Conservation (phyloP, 108 stramenopile genomes). For the Nitzschia sp. region DNA sequence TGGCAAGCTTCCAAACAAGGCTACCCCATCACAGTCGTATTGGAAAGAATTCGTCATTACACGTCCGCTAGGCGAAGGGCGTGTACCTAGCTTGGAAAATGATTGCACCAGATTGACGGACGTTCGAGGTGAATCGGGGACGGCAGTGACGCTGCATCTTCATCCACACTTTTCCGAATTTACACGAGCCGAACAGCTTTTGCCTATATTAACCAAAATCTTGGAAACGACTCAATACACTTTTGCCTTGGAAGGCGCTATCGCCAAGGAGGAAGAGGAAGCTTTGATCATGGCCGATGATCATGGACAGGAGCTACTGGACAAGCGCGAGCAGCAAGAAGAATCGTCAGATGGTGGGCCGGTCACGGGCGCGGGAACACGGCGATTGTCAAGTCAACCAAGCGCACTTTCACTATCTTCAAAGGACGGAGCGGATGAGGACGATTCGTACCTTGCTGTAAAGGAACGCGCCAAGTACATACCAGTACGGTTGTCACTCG, state of each 20-base stretch:
- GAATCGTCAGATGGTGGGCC: not conserved
- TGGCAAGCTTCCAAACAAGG: slow-evolving; percentile 5
- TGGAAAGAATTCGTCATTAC: slow-evolving; percentile 34
- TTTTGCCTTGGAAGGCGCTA: slow-evolving; percentile 25
- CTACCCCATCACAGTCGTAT: not conserved
- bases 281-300: slow-evolving; percentile 12
- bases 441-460: slow-evolving; percentile 20
- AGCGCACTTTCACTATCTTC: not conserved
- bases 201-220: slow-evolving; percentile 33
- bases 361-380: not conserved
- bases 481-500: slow-evolving; percentile 63
- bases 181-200: not conserved
- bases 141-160: slow-evolving; percentile 34
- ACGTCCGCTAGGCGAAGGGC: slow-evolving; percentile 43
- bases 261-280: slow-evolving; percentile 21
- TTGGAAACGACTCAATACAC: slow-evolving; percentile 49
- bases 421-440: not conserved
- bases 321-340: not conserved
- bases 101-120: slow-evolving; percentile 40
- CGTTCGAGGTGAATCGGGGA: slow-evolving; percentile 50
- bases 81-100: slow-evolving; percentile 19
- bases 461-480: slow-evolving; percentile 76
- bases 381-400: too few relatives aligned
- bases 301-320: not conserved
- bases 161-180: not conserved